These are phyloP conservation scores for Saksenaea vasiformis DNA, from an alignment of 371 early-diverging fungal genomes.

Conservation along the genomic window DNA sequence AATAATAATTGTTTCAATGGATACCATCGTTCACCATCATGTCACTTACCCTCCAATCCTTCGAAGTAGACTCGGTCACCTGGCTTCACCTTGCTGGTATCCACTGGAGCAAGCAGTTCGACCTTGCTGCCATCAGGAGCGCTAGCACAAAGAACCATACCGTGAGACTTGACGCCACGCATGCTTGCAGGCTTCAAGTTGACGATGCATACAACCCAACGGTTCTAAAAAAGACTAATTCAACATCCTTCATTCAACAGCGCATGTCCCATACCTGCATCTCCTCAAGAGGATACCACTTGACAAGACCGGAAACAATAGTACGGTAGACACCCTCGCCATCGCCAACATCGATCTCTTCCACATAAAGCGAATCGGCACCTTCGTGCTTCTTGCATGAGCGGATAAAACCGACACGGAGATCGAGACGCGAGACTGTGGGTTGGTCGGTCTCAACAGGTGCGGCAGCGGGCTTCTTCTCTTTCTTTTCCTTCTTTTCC, in stretches of 20 bases:
- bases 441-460: constrained; percentile 63
- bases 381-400: constrained; percentile 87
- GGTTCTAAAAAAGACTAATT: constrained; percentile 22
- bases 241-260: background rate
- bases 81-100: constrained; percentile 74
- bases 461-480: constrained; percentile 33
- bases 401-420: constrained; percentile 90
- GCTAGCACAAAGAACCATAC: constrained; percentile 95
- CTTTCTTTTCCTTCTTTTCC: constrained; percentile 52
- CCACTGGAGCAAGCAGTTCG: constrained; percentile 89
- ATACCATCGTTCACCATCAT: background rate
- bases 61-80: constrained; percentile 93
- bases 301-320: constrained; percentile 93
- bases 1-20: background rate
- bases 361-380: constrained; percentile 94
- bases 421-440: constrained; percentile 79
- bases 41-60: constrained; percentile 69
- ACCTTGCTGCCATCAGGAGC: constrained; percentile 83
- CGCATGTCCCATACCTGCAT: constrained; percentile 59
- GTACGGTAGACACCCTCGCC: constrained; percentile 82
- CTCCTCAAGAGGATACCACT: constrained; percentile 85
- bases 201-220: constrained; percentile 45
- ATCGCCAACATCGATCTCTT: constrained; percentile 88
- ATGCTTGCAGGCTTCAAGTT: constrained; percentile 96
- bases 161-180: constrained; percentile 94